phyloP scores from a whole-genome alignment of 371 early-diverging fungal genomes.

The Batkoa obscura region DNA sequence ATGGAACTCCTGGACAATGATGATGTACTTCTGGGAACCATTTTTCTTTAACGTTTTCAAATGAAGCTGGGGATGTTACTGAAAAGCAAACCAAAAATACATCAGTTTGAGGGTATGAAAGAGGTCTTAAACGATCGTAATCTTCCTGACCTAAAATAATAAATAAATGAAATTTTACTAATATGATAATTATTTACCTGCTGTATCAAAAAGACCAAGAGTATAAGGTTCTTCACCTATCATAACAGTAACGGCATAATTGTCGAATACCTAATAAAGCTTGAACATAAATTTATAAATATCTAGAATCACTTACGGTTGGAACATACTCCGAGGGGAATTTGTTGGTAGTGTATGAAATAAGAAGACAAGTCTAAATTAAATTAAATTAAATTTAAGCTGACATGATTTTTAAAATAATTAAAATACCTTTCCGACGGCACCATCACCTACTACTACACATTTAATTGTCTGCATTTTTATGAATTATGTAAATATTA shows the following conservation, averaged over 20 bases:
- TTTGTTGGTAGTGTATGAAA: slow-evolving; percentile 96
- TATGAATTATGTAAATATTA: too few relatives aligned
- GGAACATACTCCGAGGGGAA: slow-evolving; percentile 97
- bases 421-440: slow-evolving; percentile 76
- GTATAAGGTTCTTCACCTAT: slow-evolving; percentile 86
- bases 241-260: slow-evolving; percentile 97
- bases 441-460: slow-evolving; percentile 97
- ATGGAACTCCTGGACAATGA: slow-evolving; percentile 93
- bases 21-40: slow-evolving; percentile 88
- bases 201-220: slow-evolving; percentile 91
- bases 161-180: not conserved
- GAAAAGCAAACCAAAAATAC: slow-evolving; percentile 94
- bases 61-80: slow-evolving; percentile 86
- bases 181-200: slow-evolving; percentile 31
- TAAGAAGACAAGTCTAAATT: slow-evolving; percentile 79
- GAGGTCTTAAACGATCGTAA: slow-evolving; percentile 91
- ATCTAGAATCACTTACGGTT: slow-evolving; percentile 38
- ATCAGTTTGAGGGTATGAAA: slow-evolving; percentile 85
- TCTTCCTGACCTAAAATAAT: slow-evolving; percentile 66
- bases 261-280: slow-evolving; percentile 76
- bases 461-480: slow-evolving; percentile 85
- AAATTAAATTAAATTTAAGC: not conserved
- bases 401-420: not conserved
- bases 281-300: not conserved
- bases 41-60: slow-evolving; percentile 75